A percentile compares a stretch with the other conserved stretches of the same genome.
Evolutionary conservation across 106 monocot genomes (phyloP).

Genomic region (Amphibolis antarctica): DNA sequence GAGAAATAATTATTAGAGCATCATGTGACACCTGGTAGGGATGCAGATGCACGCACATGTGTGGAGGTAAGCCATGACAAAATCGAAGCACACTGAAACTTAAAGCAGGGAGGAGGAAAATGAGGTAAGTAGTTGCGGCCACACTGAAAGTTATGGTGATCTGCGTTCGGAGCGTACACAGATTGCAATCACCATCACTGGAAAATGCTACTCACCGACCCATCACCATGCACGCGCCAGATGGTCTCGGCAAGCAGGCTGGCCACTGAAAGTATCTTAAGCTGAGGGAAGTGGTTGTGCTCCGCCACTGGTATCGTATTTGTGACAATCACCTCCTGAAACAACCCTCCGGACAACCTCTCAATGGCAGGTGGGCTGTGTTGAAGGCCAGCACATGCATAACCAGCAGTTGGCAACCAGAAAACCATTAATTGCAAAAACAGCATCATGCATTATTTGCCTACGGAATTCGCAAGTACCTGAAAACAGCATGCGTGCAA

Average conservation of each 20-base stretch:
- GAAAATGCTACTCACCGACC: conserved; percentile 55
- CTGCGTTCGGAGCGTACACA: no score
- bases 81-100: no score
- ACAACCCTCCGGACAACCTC: conserved; percentile 38
- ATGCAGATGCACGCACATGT: no score
- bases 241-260: conserved; percentile 55
- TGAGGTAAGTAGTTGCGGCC: no score
- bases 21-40: no score
- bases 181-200: conserved; percentile 13
- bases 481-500: conserved; percentile 53
- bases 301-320: conserved; percentile 45
- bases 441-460: no score
- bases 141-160: no score
- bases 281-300: conserved; percentile 38
- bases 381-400: neutral
- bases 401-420: neutral
- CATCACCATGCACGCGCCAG: conserved; percentile 43
- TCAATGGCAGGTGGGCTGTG: conserved; percentile 55
- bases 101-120: no score
- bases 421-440: no score
- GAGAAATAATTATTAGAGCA: no score
- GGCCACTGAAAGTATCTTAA: conserved; percentile 43
- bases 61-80: no score
- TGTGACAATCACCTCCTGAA: conserved; percentile 56
- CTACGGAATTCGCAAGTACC: no score